Evolutionary conservation across 164 flowering plant genomes (phyloP).

Genomic region (Chimonanthus salicifolius): DNA sequence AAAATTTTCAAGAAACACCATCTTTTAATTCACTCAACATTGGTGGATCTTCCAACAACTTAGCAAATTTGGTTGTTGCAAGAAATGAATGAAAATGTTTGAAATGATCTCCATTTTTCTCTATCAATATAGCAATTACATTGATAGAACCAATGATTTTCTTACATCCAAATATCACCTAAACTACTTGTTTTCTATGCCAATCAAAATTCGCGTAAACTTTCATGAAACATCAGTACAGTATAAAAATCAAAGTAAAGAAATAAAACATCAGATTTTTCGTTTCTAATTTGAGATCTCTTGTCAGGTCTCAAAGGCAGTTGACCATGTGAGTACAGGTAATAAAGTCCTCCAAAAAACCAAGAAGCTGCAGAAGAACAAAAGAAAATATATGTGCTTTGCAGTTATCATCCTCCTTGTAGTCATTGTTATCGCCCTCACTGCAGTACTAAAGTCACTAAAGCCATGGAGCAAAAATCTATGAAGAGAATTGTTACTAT

Average conservation of each 20-base stretch:
- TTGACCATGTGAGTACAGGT: not conserved
- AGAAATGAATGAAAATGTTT: too few relatives aligned
- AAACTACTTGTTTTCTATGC: too few relatives aligned
- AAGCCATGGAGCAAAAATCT: not conserved
- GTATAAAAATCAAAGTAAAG: not conserved
- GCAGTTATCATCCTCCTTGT: slow-evolving; percentile 2
- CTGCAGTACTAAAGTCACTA: not conserved
- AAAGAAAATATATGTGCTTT: not conserved
- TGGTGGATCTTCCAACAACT: too few relatives aligned
- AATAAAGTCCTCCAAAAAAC: not conserved
- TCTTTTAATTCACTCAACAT: too few relatives aligned
- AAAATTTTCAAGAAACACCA: too few relatives aligned
- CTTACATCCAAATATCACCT: too few relatives aligned
- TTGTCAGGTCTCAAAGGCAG: slow-evolving; percentile 2
- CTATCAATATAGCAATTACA: too few relatives aligned
- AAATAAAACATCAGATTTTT: not conserved
- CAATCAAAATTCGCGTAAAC: too few relatives aligned
- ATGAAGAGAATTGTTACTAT: not conserved
- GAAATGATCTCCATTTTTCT: too few relatives aligned
- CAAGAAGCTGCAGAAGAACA: slow-evolving; percentile 2
- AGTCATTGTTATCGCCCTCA: not conserved
- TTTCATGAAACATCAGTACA: too few relatives aligned
- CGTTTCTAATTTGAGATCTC: not conserved
- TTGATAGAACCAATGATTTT: too few relatives aligned
- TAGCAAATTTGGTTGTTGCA: too few relatives aligned